These are phyloP conservation scores for Ophiostoma sp. DNA, from an alignment of 2,329 filamentous ascomycete genomes.

Conservation along the genomic window DNA sequence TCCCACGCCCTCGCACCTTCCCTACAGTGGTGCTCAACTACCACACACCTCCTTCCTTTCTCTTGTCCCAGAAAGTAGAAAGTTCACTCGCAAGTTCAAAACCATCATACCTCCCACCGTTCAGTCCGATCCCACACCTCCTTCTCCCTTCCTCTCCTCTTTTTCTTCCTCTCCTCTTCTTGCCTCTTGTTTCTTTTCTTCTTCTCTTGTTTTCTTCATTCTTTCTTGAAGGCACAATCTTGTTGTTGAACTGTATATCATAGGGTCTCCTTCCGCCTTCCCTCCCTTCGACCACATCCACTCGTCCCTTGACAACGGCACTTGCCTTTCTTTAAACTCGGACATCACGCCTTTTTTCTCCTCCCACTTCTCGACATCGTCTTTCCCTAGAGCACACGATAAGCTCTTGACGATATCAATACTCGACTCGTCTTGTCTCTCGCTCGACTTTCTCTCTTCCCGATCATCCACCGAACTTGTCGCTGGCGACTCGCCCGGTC, in stretches of 20 bases:
- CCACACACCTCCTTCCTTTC: constrained; percentile 20
- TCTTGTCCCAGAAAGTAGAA: not conserved
- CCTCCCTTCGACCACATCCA: not conserved
- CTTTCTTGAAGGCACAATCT: not conserved
- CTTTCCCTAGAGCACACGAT: not conserved
- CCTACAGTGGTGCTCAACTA: constrained; percentile 5
- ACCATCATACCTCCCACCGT: constrained; percentile 25
- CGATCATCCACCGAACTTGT: constrained; percentile 18
- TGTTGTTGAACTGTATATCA: not conserved
- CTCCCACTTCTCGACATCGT: not conserved
- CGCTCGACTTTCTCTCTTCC: not conserved
- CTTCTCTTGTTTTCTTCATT: not conserved
- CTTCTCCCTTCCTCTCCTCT: not conserved
- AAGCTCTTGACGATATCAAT: not conserved
- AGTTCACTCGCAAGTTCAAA: constrained; percentile 27
- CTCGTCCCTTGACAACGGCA: not conserved
- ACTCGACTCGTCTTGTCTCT: not conserved
- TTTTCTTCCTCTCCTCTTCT: not conserved
- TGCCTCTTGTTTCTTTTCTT: constrained; percentile 9
- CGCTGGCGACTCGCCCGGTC: constrained; percentile 31
- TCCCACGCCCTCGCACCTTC: constrained; percentile 20
- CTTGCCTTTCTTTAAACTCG: not conserved
- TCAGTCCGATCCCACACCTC: constrained; percentile 19
- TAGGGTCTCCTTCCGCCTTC: not conserved
- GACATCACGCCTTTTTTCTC: not conserved